Base-by-base conservation (phyloP, 2,329 filamentous ascomycete genomes). In the Aspergillus udagawae region DNA sequence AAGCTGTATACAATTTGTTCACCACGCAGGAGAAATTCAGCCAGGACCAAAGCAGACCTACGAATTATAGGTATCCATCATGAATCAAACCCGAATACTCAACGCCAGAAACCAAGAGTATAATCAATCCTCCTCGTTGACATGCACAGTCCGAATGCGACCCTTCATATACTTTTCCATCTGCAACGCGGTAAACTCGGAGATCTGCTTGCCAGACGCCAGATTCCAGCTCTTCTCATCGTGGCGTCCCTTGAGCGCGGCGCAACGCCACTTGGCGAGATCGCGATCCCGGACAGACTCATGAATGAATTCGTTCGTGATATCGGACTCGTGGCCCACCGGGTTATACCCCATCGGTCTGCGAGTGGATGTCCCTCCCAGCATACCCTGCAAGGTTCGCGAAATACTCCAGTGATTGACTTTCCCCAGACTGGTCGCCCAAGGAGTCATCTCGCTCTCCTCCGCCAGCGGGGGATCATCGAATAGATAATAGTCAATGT, bases 401-500 rank as follows among this genome's bases (percentile, higher is more conserved):
- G 47, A 25, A 5, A 64, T 52, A n/a, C 57, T 20, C 1, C 21
- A 54, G 10, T 49, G 50, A 4, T 60, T 48, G 10, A 57, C 49
- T n/a, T 54, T 41, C 0, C 64, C 64, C 10, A 52, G 21, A 4
- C 49, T 55, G 10, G 64, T 66, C 8, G 58, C 60, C 64, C 64
- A 66, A 9, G 64, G 61, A 2, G 49, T 25, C 1, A 17, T 28
- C 2, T 51, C 56, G 3, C 27, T 45, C 28, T 60, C 51, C 17
- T 57, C 3, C 6, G 51, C 7, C 1, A 4, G 55, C 20, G 60
- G 56, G 1, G 64, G 63, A 5, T 55, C 9, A 7, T 63, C 56
- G 23, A 66, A 64, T 0, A 67, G 51, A 51, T 67, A 67, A 12
- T 51, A 50, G 7, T 63, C 58, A 4, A 63, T 47, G 23, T 66